phyloP scores from a whole-genome alignment of 345 rosid species.

The Balakata baccata region DNA sequence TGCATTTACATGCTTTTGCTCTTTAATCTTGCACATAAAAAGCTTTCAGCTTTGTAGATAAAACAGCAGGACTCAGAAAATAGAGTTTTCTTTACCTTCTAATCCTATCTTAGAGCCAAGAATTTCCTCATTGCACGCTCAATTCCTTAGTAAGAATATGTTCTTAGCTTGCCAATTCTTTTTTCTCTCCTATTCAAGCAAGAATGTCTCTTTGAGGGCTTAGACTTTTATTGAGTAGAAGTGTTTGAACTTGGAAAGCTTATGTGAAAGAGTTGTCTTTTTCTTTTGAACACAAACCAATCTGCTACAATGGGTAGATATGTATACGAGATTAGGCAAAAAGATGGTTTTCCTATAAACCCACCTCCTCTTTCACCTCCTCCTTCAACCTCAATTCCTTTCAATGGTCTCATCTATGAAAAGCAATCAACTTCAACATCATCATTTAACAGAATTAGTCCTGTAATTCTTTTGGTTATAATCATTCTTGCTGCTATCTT shows the following conservation, averaged over 20 bases:
- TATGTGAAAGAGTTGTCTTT: not conserved
- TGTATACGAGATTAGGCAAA: slow-evolving; percentile 21
- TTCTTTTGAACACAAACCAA: slow-evolving; percentile 11
- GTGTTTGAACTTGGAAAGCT: not conserved
- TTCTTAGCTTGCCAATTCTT: slow-evolving; percentile 17
- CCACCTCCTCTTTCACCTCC: slow-evolving; percentile 32
- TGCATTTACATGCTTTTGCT: not conserved
- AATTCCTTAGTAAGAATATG: slow-evolving; percentile 14
- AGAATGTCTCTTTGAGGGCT: slow-evolving; percentile 19
- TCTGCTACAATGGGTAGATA: slow-evolving; percentile 32
- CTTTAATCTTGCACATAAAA: not conserved
- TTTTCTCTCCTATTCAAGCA: slow-evolving; percentile 13
- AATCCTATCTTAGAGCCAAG: slow-evolving; percentile 6
- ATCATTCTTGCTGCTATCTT: slow-evolving; percentile 48
- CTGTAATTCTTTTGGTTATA: slow-evolving; percentile 47
- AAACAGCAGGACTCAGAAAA: not conserved
- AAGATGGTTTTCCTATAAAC: slow-evolving; percentile 22
- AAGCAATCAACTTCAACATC: slow-evolving; percentile 30
- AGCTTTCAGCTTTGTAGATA: not conserved
- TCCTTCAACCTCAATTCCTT: not conserved
- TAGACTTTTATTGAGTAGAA: not conserved
- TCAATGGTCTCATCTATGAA: slow-evolving; percentile 16
- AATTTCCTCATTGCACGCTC: slow-evolving; percentile 19
- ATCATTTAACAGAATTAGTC: slow-evolving; percentile 39
- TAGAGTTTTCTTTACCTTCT: slow-evolving; percentile 1